Base-by-base conservation (phyloP, 345 rosid genomes). In the Acer negundo region DNA sequence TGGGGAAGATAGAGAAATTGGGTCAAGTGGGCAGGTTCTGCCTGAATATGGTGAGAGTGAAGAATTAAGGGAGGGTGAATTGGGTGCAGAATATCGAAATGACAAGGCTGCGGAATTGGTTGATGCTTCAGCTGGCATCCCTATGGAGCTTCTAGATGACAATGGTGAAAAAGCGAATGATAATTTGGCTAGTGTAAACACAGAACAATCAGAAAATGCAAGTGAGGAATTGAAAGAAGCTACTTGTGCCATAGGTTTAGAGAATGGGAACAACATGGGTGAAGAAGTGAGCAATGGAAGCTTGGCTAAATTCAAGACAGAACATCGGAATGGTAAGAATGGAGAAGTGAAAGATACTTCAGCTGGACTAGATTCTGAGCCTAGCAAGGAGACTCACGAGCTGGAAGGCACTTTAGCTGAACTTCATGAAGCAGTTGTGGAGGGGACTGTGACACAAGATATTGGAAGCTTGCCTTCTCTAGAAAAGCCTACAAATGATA, bases 401-500 rank as follows among this genome's bases (percentile, higher is more conserved):
- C 67, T 23, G 70, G 65, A 67, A 55, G 19, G 31, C 44, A 63
- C 28, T 58, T 71, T 80, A 59, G 56, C 75, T 70, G 82, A 59
- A 10, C 16, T 22, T 9, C 76, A 61, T 28, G 42, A 53, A 38
- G 28, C 35, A 40, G 69, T 47, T 13, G 62, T 68, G 73, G 80
- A 86, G 67, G 80, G 38, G 35, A 42, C 70, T 26, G 84, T 40
- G 66, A 66, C 28, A 22, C 75, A 69, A 22, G 84, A 72, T 59
- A 24, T 23, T 42, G 78, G 62, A 49, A 67, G 76, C 77, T 75
- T 74, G 22, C 74, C 74, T 70, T 71, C 75, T 72, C 53, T 68
- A 2, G 83, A 77, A 49, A 81, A 82, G 58, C 46, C 79, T 78
- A 77, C 47, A 69, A 47, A 75, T 67, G 80, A 80, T 78, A 81